Percentiles rank a stretch among this genome's conserved stretches.
These are phyloP conservation scores for Bauhinia variegata DNA, from an alignment of 306 rosid species.

Conservation along the genomic window DNA sequence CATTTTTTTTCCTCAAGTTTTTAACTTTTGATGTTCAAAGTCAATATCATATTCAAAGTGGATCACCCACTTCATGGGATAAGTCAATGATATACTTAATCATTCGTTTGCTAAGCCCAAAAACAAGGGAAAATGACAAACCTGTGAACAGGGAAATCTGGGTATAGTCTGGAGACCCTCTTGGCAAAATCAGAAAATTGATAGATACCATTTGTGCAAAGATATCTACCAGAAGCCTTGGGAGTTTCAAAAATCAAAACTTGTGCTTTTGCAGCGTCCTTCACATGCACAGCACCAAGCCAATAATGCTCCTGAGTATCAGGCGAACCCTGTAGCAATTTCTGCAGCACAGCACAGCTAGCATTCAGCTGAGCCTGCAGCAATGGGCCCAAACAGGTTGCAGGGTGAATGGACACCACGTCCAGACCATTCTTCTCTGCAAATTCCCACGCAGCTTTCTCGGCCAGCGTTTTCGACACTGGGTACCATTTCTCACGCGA, in stretches of 20 bases:
- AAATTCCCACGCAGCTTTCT: constrained; percentile 80
- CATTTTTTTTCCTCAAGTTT: background rate
- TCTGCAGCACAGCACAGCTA: constrained; percentile 69
- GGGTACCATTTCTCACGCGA: constrained; percentile 80
- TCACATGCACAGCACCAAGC: constrained; percentile 86
- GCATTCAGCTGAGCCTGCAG: constrained; percentile 74
- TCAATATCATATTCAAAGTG: constrained; percentile 18
- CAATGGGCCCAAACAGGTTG: constrained; percentile 69
- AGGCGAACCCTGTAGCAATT: constrained; percentile 66
- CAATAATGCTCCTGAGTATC: constrained; percentile 83
- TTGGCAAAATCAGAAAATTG: constrained; percentile 66
- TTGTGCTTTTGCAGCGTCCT: constrained; percentile 71
- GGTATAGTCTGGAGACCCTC: constrained; percentile 59
- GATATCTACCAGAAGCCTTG: constrained; percentile 76
- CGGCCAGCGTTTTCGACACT: constrained; percentile 82
- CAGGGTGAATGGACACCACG: constrained; percentile 70
- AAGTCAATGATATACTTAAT: constrained; percentile 7
- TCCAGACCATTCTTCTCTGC: constrained; percentile 49
- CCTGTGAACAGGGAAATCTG: constrained; percentile 82
- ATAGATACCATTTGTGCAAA: constrained; percentile 77
- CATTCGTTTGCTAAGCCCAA: background rate
- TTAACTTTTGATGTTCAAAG: background rate
- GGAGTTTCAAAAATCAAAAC: constrained; percentile 62
- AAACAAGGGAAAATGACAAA: constrained; percentile 24
- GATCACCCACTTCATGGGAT: background rate